Conservation (phyloP, 2,329 filamentous ascomycete species). For the Botryotinia calthae region DNA sequence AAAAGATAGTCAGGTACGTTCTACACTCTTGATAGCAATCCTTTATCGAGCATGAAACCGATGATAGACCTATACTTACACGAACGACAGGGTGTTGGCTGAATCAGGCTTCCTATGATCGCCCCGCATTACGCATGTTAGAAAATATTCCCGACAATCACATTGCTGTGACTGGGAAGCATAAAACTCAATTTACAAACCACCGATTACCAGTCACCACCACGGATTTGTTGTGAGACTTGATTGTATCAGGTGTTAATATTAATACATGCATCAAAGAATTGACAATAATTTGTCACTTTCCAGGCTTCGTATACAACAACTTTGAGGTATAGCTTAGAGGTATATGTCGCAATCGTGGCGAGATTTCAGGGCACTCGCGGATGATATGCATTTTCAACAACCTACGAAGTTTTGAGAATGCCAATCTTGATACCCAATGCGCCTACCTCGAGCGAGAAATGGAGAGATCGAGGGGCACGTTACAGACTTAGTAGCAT, state of each 20-base stretch:
- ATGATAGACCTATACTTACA: slow-evolving; percentile 33
- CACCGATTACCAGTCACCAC: neutral
- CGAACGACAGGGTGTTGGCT: slow-evolving; percentile 52
- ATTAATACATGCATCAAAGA: neutral
- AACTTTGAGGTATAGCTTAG: neutral
- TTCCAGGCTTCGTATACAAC: neutral
- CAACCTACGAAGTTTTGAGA: neutral
- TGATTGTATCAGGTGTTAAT: neutral
- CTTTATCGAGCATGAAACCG: slow-evolving; percentile 5
- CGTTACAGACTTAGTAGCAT: neutral
- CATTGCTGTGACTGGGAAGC: neutral
- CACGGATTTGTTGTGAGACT: neutral
- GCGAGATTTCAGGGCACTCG: neutral
- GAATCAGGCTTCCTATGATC: slow-evolving; percentile 58
- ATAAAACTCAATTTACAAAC: neutral
- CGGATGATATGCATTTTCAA: neutral
- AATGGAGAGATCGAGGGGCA: neutral
- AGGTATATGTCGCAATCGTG: neutral
- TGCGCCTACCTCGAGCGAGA: slow-evolving; percentile 4
- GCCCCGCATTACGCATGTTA: neutral
- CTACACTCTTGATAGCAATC: slow-evolving; percentile 10
- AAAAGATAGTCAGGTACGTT: slow-evolving; percentile 89
- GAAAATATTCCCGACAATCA: neutral
- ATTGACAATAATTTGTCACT: neutral
- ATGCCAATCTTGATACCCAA: neutral